Conservation (phyloP, 1,284 basidiomycete species). For the Irpex sp. region DNA sequence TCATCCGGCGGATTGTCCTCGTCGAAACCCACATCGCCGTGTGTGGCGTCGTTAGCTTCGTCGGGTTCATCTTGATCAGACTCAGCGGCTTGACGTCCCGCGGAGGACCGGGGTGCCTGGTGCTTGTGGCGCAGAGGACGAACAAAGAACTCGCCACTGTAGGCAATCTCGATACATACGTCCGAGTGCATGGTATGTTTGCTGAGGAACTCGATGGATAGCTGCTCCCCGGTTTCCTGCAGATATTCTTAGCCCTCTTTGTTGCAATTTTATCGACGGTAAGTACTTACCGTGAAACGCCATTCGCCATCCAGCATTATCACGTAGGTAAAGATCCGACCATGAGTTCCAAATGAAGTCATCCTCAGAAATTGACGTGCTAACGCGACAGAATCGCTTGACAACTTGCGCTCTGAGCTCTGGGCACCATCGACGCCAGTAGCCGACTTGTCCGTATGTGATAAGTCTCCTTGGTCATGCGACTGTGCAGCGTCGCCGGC, state of each 20-base stretch:
- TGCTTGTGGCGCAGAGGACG: constrained; percentile 18
- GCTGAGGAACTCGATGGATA: constrained; percentile 42
- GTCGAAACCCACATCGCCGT: constrained; percentile 3
- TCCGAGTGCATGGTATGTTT: constrained; percentile 53
- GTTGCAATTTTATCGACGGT: not conserved
- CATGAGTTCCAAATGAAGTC: constrained; percentile 38
- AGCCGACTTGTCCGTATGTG: constrained; percentile 14
- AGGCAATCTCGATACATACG: constrained; percentile 36
- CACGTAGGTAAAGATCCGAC: constrained; percentile 43
- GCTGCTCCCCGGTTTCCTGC: constrained; percentile 44
- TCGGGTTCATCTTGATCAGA: not conserved
- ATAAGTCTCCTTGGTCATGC: constrained; percentile 1
- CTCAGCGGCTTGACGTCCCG: constrained; percentile 2
- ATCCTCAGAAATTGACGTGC: constrained; percentile 41
- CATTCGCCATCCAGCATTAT: constrained; percentile 42
- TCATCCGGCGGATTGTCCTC: constrained; percentile 21
- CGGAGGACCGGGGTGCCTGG: not conserved
- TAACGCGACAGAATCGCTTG: constrained; percentile 20
- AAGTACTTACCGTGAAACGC: constrained; percentile 35
- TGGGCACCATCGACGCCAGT: not conserved
- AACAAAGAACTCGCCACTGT: constrained; percentile 36
- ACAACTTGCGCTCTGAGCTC: not conserved
- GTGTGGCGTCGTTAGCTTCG: constrained; percentile 5
- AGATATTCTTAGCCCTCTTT: not conserved
- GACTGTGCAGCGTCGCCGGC: constrained; percentile 11